Evolutionary conservation across 2,329 filamentous ascomycete species (phyloP).

Genomic region (Ascochyta viciae-villosae): DNA sequence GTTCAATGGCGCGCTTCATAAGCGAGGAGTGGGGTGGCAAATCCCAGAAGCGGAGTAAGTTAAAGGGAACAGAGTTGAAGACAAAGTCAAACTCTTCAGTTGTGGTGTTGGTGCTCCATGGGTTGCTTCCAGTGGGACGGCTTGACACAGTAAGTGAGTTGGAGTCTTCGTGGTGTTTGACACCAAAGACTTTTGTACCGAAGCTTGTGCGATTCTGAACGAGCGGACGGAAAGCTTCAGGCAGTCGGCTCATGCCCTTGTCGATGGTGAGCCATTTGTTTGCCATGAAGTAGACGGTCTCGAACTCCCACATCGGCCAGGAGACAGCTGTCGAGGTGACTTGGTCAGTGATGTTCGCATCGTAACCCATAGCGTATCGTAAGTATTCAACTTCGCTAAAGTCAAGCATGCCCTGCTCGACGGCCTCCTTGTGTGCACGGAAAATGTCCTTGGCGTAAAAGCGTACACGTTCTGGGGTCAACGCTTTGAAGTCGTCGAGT

Average conservation of each 20-base stretch:
- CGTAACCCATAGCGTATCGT: conserved; percentile 61
- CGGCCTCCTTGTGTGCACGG: conserved; percentile 58
- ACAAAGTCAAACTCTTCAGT: conserved; percentile 67
- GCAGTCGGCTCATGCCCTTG: conserved; percentile 62
- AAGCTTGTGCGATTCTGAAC: conserved; percentile 63
- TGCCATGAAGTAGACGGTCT: conserved; percentile 62
- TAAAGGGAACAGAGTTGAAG: conserved; percentile 67
- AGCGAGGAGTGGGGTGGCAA: conserved; percentile 59
- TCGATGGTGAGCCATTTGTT: conserved; percentile 68
- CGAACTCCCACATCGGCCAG: conserved; percentile 59
- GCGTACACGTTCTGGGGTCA: conserved; percentile 22
- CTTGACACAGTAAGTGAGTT: conserved; percentile 64
- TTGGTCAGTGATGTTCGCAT: conserved; percentile 60
- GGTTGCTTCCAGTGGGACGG: conserved; percentile 49
- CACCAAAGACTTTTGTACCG: conserved; percentile 61
- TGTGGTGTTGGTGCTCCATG: conserved; percentile 47
- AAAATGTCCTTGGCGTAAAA: conserved; percentile 56
- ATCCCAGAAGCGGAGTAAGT: conserved; percentile 65
- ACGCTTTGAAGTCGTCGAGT: conserved; percentile 22
- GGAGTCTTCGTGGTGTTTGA: conserved; percentile 57
- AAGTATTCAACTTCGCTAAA: conserved; percentile 70
- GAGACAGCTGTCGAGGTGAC: conserved; percentile 39
- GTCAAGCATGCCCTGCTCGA: conserved; percentile 62
- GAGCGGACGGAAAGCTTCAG: conserved; percentile 65
- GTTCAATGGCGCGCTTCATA: conserved; percentile 53